Conservation (phyloP, 2,329 filamentous ascomycete species). For the Aureobasidium sp. region DNA sequence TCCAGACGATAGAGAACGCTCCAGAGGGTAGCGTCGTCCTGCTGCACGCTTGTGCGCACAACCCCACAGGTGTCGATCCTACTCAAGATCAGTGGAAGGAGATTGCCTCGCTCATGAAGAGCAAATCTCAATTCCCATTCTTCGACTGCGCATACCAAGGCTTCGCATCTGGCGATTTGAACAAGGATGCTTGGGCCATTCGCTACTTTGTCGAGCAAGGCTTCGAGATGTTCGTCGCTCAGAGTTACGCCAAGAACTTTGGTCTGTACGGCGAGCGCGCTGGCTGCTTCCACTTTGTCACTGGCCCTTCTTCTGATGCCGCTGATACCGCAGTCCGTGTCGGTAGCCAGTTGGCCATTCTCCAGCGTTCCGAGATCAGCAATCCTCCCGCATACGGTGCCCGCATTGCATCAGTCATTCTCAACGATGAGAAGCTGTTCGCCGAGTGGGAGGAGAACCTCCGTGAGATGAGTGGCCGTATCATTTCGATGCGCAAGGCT, state of each 20-base stretch:
- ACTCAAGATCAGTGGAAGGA: constrained; percentile 91
- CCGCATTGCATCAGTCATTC: constrained; percentile 72
- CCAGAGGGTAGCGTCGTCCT: constrained; percentile 21
- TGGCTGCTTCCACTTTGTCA: constrained; percentile 91
- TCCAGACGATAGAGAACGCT: constrained; percentile 82
- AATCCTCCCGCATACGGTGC: constrained; percentile 95
- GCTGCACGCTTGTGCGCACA: constrained; percentile 70
- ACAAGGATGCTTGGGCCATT: constrained; percentile 82
- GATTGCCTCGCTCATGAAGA: constrained; percentile 68
- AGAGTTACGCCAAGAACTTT: constrained; percentile 51
- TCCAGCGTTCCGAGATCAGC: constrained; percentile 95
- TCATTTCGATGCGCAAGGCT: constrained; percentile 80
- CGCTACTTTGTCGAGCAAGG: constrained; percentile 91
- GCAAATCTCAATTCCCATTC: constrained; percentile 88
- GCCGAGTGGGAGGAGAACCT: constrained; percentile 90
- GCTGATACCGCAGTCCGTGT: constrained; percentile 56
- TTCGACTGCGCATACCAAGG: constrained; percentile 98
- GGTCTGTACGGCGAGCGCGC: constrained; percentile 95
- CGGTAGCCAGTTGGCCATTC: constrained; percentile 80
- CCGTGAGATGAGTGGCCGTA: constrained; percentile 88
- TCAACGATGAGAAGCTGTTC: constrained; percentile 78
- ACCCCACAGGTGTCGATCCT: constrained; percentile 94
- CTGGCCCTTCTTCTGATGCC: constrained; percentile 63
- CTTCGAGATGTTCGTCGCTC: constrained; percentile 56
- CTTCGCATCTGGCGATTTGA: constrained; percentile 86